Evolutionary conservation across 2,329 filamentous ascomycete genomes (phyloP).

Genomic region (Fusarium scirpi): DNA sequence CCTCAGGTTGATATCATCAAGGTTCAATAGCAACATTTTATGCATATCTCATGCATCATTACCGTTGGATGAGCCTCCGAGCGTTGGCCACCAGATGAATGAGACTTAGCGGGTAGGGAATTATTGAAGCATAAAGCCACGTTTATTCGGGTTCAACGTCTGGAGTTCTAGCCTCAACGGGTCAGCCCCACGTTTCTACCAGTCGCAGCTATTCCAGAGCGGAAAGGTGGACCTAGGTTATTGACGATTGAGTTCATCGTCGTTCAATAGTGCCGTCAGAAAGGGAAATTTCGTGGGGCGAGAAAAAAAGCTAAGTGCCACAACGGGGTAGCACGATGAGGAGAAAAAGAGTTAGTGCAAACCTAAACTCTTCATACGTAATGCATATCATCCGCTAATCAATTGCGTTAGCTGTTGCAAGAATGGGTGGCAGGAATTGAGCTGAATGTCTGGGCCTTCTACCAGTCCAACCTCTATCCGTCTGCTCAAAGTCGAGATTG

Average conservation of each 20-base stretch:
- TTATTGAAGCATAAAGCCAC: background rate
- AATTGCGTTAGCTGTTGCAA: background rate
- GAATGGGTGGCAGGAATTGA: too few relatives aligned
- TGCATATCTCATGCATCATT: background rate
- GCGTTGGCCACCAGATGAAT: background rate
- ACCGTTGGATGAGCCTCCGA: background rate
- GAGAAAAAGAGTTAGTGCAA: background rate
- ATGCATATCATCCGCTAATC: background rate
- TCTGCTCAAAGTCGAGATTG: background rate
- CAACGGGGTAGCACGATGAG: background rate
- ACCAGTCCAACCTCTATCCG: accelerated
- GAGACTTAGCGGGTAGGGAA: background rate
- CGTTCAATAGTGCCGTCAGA: background rate
- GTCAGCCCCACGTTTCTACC: background rate
- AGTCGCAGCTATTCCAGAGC: too few relatives aligned
- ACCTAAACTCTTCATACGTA: background rate
- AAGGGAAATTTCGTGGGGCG: background rate
- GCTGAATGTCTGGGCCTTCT: background rate
- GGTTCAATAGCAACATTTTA: background rate
- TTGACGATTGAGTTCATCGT: background rate
- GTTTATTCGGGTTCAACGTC: background rate
- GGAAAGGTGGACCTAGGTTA: background rate
- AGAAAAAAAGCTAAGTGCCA: background rate
- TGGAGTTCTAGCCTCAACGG: background rate
- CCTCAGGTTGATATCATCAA: background rate